phyloP scores from a whole-genome alignment of 1,284 basidiomycete genomes.

The Leccinum pallidistipes region DNA sequence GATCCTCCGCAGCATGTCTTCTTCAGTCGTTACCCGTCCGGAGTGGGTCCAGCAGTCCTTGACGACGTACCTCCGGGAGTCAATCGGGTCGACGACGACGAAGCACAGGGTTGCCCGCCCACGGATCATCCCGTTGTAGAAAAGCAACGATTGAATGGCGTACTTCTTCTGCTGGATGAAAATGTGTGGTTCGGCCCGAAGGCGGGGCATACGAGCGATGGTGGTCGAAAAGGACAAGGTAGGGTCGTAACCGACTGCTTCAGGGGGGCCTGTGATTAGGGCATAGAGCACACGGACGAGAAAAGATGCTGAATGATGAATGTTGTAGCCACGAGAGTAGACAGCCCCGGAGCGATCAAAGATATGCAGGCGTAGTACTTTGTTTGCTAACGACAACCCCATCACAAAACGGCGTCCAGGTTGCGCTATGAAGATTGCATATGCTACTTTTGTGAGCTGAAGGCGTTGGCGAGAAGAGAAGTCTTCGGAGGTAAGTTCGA shows the following conservation, averaged over 20 bases:
- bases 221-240: not conserved
- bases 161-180: not conserved
- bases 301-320: not conserved
- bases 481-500: not conserved
- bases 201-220: not conserved
- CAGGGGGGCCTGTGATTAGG: not conserved
- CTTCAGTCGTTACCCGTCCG: not conserved
- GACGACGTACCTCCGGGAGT: not conserved
- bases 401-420: not conserved
- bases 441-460: not conserved
- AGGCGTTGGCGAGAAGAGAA: not conserved
- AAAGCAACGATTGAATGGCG: not conserved
- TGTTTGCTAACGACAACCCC: not conserved
- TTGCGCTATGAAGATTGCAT: not conserved
- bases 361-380: not conserved
- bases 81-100: not conserved
- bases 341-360: not conserved
- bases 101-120: not conserved
- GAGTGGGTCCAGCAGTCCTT: not conserved
- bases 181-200: not conserved
- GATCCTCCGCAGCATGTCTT: not conserved
- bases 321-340: not conserved
- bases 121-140: not conserved
- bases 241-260: not conserved
- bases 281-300: not conserved